Base-by-base conservation (phyloP, 345 rosid species). In the Citrus maxima region DNA sequence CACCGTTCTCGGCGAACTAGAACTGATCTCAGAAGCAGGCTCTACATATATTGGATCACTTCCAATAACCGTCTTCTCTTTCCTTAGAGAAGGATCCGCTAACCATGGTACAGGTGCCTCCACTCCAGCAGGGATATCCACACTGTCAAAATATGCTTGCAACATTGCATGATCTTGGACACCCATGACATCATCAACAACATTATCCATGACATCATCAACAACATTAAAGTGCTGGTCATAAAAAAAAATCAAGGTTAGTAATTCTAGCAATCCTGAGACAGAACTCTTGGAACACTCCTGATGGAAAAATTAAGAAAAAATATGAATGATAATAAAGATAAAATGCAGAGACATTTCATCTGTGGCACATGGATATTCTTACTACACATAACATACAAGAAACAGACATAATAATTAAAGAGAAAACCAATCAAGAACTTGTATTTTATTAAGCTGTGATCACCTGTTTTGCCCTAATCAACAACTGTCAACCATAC, bases 101-200 rank as follows among this genome's bases (percentile, higher is more conserved):
- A 90, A 85, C 90, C 89, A 88, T 58, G 97, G 94, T 77, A 95
- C 82, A 2, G 92, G 32, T 49, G 88, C 91, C 86, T 95, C 98
- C 82, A 95, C 97, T 51, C 89, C 95, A 80, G 97, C 74, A 73
- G 97, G 96, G 64, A 92, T 63, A 84, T 91, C 88, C 77, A 85
- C 86, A 59, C 75, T 73, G 84, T 95, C 96, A 35, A 92, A 91
- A 80, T 89, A 88, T 30, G 88, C 88, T 89, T 93, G 97, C 77
- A 92, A 85, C 73, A 70, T 56, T 72, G 81, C 86, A 78, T 86
- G 91, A 2, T 84, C 80, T 68, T 90, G 91, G 80, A 81, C 66
- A 78, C 85, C 86, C 74, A 83, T 77, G 28, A 61, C 58, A 30
- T 85, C 90, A 73, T 82, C 83, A 21, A 38, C 21, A 71, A 69